Percentiles rank a stretch among this genome's conserved stretches.
Conservation (phyloP, 2,329 filamentous ascomycete species). For the Pochonia chlamydosporia region DNA sequence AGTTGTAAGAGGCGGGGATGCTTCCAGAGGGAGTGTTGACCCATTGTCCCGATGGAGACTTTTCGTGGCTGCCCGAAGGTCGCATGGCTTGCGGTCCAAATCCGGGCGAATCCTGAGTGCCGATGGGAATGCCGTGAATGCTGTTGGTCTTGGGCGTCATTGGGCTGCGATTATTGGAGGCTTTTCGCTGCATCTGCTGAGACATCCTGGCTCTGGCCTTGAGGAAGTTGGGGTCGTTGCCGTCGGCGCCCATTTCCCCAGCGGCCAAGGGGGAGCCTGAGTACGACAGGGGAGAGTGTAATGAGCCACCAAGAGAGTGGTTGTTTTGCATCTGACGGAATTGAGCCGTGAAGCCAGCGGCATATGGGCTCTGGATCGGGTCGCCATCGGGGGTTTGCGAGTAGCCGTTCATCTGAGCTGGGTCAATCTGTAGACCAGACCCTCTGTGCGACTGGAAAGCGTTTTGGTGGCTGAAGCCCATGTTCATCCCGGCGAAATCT, state of each 20-base stretch:
- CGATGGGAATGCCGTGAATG: slow-evolving; percentile 65
- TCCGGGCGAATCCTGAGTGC: slow-evolving; percentile 59
- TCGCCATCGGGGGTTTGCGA: slow-evolving; percentile 89
- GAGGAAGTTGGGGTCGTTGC: slow-evolving; percentile 49
- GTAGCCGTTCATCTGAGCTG: slow-evolving; percentile 69
- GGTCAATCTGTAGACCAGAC: slow-evolving; percentile 55
- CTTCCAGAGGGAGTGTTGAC: slow-evolving; percentile 75
- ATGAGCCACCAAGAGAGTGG: slow-evolving; percentile 48
- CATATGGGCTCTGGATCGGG: slow-evolving; percentile 86
- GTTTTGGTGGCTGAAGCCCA: slow-evolving; percentile 51
- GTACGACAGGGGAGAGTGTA: slow-evolving; percentile 35
- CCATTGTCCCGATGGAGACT: slow-evolving; percentile 84
- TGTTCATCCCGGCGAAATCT: slow-evolving; percentile 52
- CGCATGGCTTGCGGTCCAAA: slow-evolving; percentile 77
- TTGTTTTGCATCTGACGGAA: slow-evolving; percentile 64
- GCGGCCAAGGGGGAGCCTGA: slow-evolving; percentile 34
- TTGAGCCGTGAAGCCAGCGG: slow-evolving; percentile 73
- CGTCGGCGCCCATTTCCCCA: slow-evolving; percentile 43
- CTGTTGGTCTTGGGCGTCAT: slow-evolving; percentile 83
- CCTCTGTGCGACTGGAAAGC: slow-evolving; percentile 52
- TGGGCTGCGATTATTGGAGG: slow-evolving; percentile 69
- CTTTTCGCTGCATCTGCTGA: slow-evolving; percentile 64
- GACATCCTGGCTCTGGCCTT: slow-evolving; percentile 57
- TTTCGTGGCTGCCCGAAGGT: slow-evolving; percentile 64
- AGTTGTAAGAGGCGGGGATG: slow-evolving; percentile 80